Base-by-base conservation (phyloP, 2,329 filamentous ascomycete species). In the Raffaelea arxii region DNA sequence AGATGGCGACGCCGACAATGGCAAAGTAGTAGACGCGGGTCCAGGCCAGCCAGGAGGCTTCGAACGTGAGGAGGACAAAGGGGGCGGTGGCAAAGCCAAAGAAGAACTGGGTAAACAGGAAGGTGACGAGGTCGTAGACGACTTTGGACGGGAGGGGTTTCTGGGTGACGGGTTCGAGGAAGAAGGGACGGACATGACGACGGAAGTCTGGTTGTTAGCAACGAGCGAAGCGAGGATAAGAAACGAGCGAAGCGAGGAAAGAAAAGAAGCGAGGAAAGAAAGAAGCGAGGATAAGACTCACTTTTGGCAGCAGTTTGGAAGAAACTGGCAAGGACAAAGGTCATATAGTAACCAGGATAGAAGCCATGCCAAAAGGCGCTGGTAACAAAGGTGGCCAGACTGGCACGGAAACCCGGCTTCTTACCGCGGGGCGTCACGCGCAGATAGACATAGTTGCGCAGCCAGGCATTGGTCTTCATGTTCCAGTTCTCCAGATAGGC, bases 301-400 rank as follows among this genome's bases (percentile, higher is more conserved):
- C 90, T 89, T 71, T 98, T 98, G 46, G 92, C 90, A 18, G 83
- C 83, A 2, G 89, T 96, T 62, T 98, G 92, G 25, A 96, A 77
- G 54, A 98, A 86, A 51, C 88, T 89, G 1, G 86, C 92, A 7
- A 97, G 74, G 36, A 97, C 68, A 58, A 98, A 98, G 5, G 84
- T 77, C 50, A 98, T 67, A 63, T 97, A 97, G 65, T 98, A 98
- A 6, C 92, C 92, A 0, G 92, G 91, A 55, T 94, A 94, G 66
- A 98, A 98, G 25, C 92, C 92, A 60, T 98, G 92, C 92, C 92
- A 98, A 55, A 97, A 83, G 3, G 92, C 91, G 59, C 89, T 95
- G 19, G 92, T 97, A 6, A 81, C 78, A 62, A 98, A 98, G 0
- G 92, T 98, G 27, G 89, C 88, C 69, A 98, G 69, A 58, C 86